Evolutionary conservation across 2,329 filamentous ascomycete species (phyloP).

Genomic region (Xylaria multiplex): DNA sequence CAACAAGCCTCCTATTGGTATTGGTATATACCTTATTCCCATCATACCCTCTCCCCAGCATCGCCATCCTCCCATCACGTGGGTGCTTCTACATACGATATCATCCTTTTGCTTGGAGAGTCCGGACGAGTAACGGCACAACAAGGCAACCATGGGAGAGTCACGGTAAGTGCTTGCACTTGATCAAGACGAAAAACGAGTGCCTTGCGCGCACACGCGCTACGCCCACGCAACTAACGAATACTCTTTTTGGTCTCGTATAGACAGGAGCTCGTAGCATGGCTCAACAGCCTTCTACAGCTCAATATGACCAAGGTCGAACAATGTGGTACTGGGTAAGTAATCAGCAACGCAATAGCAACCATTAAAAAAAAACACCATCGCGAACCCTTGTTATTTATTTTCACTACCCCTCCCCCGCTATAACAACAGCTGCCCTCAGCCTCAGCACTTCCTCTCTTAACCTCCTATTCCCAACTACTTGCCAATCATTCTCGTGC

Average conservation of each 20-base stretch:
- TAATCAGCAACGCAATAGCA: constrained; percentile 30
- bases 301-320: constrained; percentile 99
- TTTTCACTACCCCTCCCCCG: constrained; percentile 49
- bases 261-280: constrained; percentile 95
- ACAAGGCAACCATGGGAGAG: constrained; percentile 38
- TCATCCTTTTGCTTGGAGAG: background rate
- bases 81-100: background rate
- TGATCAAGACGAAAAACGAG: background rate
- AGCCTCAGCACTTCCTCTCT: background rate
- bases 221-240: constrained; percentile 17
- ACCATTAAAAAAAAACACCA: constrained; percentile 22
- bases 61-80: background rate
- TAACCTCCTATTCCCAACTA: background rate
- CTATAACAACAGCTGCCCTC: constrained; percentile 29
- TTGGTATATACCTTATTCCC: background rate
- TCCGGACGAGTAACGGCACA: background rate
- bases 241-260: constrained; percentile 16
- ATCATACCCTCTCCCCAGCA: constrained; percentile 4
- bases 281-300: constrained; percentile 97
- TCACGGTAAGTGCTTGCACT: constrained; percentile 35
- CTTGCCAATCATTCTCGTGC: background rate
- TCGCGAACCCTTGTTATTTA: constrained; percentile 41
- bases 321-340: constrained; percentile 97
- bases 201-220: constrained; percentile 11
- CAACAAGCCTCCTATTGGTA: constrained; percentile 5